Evolutionary conservation across 768 basidiomycete genomes (phyloP).

Genomic region (Pisolithus orientalis): DNA sequence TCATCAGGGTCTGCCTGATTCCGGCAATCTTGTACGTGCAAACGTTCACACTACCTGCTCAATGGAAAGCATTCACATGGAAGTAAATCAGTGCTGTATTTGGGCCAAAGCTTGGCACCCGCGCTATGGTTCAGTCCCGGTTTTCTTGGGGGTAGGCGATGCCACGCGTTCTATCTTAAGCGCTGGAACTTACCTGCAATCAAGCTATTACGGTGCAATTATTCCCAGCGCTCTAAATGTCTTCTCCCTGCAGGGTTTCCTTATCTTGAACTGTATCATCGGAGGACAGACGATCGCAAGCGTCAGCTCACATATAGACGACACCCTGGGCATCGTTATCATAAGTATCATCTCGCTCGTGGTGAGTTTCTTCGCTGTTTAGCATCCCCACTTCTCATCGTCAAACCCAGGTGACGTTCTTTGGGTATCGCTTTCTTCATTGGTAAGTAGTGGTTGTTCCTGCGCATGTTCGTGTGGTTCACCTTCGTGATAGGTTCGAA

Average conservation of each 20-base stretch:
- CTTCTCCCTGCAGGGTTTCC: constrained; percentile 48
- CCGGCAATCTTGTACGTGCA: constrained; percentile 34
- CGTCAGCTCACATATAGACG: constrained; percentile 29
- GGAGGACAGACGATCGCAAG: constrained; percentile 57
- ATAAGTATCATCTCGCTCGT: constrained; percentile 26
- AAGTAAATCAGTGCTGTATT: constrained; percentile 35
- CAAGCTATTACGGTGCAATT: constrained; percentile 34
- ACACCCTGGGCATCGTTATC: constrained; percentile 29
- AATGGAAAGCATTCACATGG: neutral
- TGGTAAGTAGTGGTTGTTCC: constrained; percentile 29
- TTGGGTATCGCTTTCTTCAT: constrained; percentile 56
- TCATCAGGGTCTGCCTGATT: constrained; percentile 25
- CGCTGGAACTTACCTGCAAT: neutral
- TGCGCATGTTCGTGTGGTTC: neutral
- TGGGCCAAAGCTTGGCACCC: constrained; percentile 48
- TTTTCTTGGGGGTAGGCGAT: constrained; percentile 44
- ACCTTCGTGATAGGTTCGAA: constrained; percentile 51
- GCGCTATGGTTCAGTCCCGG: constrained; percentile 53
- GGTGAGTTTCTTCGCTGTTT: constrained; percentile 9
- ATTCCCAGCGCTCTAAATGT: constrained; percentile 43
- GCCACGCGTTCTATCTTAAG: constrained; percentile 6
- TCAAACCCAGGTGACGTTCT: constrained; percentile 47
- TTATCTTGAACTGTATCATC: constrained; percentile 53
- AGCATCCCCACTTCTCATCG: neutral
- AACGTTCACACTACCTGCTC: neutral